These are phyloP conservation scores for Volvox africanus DNA, from an alignment of 139 green algal genomes.

Conservation along the genomic window DNA sequence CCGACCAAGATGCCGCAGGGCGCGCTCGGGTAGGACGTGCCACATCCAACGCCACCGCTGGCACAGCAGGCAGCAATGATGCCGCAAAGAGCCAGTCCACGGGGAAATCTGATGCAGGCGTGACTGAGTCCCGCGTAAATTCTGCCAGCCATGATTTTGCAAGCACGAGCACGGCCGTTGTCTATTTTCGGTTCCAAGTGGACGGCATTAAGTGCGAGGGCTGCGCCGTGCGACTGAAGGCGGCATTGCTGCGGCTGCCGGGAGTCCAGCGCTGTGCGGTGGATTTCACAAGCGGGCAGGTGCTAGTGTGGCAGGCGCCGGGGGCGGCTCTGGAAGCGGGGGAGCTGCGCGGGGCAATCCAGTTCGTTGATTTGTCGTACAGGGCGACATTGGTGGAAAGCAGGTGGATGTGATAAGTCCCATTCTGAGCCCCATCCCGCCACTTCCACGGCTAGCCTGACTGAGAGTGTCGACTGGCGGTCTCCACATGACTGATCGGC, in stretches of 20 bases:
- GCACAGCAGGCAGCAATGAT: background rate
- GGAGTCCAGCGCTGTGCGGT: slow-evolving; percentile 45
- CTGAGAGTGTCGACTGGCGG: too few species aligned
- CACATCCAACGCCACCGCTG: background rate
- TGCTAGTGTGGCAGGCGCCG: slow-evolving; percentile 40
- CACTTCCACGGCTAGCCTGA: too few species aligned
- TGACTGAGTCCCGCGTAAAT: too few species aligned
- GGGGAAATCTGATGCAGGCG: too few species aligned
- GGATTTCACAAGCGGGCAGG: background rate
- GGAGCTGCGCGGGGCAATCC: background rate
- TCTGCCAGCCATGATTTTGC: background rate
- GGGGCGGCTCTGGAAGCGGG: background rate
- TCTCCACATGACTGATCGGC: too few species aligned
- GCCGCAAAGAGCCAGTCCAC: too few species aligned
- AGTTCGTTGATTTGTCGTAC: slow-evolving; percentile 33
- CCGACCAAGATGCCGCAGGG: too few species aligned
- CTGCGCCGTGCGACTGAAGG: slow-evolving; percentile 45
- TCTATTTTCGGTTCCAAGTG: background rate
- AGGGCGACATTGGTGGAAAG: slow-evolving; percentile 15
- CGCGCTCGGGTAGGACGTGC: too few species aligned
- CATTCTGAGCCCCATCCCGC: too few species aligned
- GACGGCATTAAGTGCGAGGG: slow-evolving; percentile 53
- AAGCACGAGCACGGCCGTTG: background rate
- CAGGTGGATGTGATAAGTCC: background rate
- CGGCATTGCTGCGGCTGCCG: slow-evolving; percentile 1